These are phyloP conservation scores for Coccomyxa sp. DNA, from an alignment of 139 green algal species.

Conservation along the genomic window DNA sequence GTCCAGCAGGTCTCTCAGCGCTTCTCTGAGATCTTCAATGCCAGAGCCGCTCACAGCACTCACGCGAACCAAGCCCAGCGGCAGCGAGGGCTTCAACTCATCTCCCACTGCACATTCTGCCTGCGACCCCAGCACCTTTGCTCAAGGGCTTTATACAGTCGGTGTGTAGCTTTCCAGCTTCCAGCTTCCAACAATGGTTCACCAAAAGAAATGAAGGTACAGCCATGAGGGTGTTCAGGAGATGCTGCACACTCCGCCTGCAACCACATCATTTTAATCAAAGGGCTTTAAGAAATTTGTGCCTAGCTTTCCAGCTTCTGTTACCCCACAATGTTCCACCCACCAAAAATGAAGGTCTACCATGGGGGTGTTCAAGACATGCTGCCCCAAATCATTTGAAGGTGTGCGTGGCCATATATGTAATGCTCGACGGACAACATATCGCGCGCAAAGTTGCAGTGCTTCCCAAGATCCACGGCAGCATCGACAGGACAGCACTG, in stretches of 20 bases:
- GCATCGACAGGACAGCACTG: neutral
- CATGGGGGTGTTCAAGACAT: too few species aligned
- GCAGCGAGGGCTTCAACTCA: neutral
- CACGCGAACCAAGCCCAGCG: slow-evolving; percentile 2
- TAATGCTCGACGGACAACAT: too few species aligned
- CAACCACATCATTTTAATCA: neutral
- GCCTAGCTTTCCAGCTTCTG: too few species aligned
- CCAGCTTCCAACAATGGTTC: neutral
- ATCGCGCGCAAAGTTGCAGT: too few species aligned
- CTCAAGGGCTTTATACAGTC: neutral
- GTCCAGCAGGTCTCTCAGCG: slow-evolving; percentile 9
- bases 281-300: neutral
- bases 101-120: neutral
- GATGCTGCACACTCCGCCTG: neutral
- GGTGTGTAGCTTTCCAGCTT: neutral
- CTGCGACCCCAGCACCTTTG: neutral
- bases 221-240: neutral
- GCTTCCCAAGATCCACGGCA: too few species aligned
- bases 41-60: slow-evolving; percentile 20
- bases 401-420: too few species aligned
- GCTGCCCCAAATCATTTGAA: too few species aligned
- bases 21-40: slow-evolving; percentile 12
- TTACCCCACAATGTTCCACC: too few species aligned
- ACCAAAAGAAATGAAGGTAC: too few species aligned
- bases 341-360: too few species aligned